Conservation (phyloP, 208 protist species). For the Leishmania mexicana region DNA sequence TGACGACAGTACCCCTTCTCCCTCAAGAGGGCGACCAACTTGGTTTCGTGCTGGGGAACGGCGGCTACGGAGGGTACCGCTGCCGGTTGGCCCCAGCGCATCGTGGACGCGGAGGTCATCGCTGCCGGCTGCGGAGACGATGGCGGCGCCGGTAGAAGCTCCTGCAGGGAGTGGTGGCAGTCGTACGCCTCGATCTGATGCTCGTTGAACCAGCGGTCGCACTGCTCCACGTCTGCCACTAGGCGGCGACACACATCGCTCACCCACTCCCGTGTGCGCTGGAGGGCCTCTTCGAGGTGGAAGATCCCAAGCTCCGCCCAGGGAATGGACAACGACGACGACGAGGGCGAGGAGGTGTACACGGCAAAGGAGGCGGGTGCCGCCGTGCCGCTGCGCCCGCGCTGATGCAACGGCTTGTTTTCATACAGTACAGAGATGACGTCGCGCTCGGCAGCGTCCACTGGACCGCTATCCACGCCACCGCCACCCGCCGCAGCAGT, state of each 20-base stretch:
- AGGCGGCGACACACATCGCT: slow-evolving; percentile 55
- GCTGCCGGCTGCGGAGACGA: slow-evolving; percentile 4
- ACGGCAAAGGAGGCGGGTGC: background rate
- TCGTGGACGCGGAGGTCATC: background rate
- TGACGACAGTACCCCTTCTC: slow-evolving; percentile 41
- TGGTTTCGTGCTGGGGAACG: slow-evolving; percentile 26
- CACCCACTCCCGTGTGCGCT: slow-evolving; percentile 63
- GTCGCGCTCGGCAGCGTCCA: slow-evolving; percentile 5
- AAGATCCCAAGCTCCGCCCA: slow-evolving; percentile 57
- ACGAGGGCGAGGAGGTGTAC: background rate
- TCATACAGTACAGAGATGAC: slow-evolving; percentile 11
- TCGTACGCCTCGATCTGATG: slow-evolving; percentile 62
- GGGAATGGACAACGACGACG: slow-evolving; percentile 29
- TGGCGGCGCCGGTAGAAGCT: slow-evolving; percentile 38
- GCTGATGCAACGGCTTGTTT: slow-evolving; percentile 4
- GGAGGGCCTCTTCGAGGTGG: slow-evolving; percentile 50
- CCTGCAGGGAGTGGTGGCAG: slow-evolving; percentile 62
- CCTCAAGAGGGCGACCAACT: slow-evolving; percentile 35
- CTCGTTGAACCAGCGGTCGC: slow-evolving; percentile 61
- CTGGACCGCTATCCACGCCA: background rate
- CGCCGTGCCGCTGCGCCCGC: background rate
- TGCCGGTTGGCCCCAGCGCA: slow-evolving; percentile 12
- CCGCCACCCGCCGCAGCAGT: background rate
- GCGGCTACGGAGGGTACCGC: background rate
- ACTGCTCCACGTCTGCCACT: slow-evolving; percentile 59